Evolutionary conservation across 2,329 filamentous ascomycete genomes (phyloP), one percentile per base, ranked within the genome.

Genomic region (Gnomoniopsis smithogilvyi): DNA sequence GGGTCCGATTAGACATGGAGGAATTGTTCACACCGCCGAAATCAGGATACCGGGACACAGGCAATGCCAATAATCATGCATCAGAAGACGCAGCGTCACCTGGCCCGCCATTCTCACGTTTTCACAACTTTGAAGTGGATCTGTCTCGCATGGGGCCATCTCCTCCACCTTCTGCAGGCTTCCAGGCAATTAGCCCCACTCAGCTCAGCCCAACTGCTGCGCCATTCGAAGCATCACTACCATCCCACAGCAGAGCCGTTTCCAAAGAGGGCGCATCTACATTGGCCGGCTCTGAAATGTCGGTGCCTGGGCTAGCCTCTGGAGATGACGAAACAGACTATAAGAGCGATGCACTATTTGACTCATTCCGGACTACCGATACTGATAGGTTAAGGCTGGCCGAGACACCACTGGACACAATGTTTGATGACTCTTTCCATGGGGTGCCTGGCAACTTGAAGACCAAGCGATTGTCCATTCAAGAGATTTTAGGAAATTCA

Each of bases 341-440:
- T 67, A 88, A 86, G 73, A 92, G 89, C 70, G 90, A 93, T 66
- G 90, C 86, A 19, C 80, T 89, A 58, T 92, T 86, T 72, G 90
- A 93, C 75, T 92, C 90, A 33, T 74, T 92, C 65, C 86, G 88
- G 55, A 92, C 90, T 17, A 80, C 83, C 61, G 87, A 83, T 43
- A 91, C 89, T 11, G 81, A 83, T 62, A 88, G 86, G 62, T 80
- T 83, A 56, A 84, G 86, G 61, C 83, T 85, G 36, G 81, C 86
- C 50, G 86, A 91, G 68, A 89, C 88, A 30, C 88, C 89, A 17
- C 76, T 92, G 52, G 89, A 92, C 68, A 90, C 86, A 24, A 90
- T 92, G 78, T 93, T 92, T 71, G 89, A 93, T 72, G 90, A 93
- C 66, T 91, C 89, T 15, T 88, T 87, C 38, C 83, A 85, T 8